Percentiles rank a stretch among this genome's conserved stretches.
Conservation (phyloP, 805 yeast species). For the Candida jianshihensis region DNA sequence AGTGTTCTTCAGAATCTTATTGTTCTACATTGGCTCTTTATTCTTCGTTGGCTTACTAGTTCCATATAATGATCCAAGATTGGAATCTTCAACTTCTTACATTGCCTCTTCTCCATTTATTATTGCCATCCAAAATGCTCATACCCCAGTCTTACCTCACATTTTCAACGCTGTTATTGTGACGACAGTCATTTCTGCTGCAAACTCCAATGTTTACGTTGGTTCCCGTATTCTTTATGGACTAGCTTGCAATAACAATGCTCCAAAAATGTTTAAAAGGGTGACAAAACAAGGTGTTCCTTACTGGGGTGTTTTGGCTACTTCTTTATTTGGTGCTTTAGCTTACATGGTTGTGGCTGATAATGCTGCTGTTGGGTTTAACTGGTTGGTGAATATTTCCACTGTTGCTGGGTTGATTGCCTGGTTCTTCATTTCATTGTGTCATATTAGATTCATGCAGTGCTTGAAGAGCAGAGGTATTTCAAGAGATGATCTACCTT, state of each 20-base stretch:
- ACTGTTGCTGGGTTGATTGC: conserved; percentile 71
- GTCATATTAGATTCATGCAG: conserved; percentile 68
- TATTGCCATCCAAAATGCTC: conserved; percentile 61
- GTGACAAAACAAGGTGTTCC: conserved; percentile 60
- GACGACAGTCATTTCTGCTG: conserved; percentile 65
- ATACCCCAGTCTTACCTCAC: conserved; percentile 58
- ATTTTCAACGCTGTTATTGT: conserved; percentile 69
- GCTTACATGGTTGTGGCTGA: conserved; percentile 50
- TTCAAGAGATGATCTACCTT: conserved; percentile 63
- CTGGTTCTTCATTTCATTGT: conserved; percentile 61
- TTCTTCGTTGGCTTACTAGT: conserved; percentile 66
- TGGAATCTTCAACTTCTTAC: conserved; percentile 31
- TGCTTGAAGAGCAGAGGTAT: conserved; percentile 58
- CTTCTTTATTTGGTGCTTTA: conserved; percentile 55
- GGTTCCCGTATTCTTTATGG: conserved; percentile 66
- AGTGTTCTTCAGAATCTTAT: conserved; percentile 56
- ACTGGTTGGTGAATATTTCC: conserved; percentile 67
- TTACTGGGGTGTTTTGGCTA: conserved; percentile 44
- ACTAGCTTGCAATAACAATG: conserved; percentile 50
- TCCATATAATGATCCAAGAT: conserved; percentile 53
- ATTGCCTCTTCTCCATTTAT: conserved; percentile 64
- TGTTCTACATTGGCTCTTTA: conserved; percentile 59
- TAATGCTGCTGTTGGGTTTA: conserved; percentile 52
- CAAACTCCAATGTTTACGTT: conserved; percentile 66
- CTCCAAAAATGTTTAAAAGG: conserved; percentile 45